Base-by-base conservation (phyloP, 805 yeast species). In the Starmera dryadoides region DNA sequence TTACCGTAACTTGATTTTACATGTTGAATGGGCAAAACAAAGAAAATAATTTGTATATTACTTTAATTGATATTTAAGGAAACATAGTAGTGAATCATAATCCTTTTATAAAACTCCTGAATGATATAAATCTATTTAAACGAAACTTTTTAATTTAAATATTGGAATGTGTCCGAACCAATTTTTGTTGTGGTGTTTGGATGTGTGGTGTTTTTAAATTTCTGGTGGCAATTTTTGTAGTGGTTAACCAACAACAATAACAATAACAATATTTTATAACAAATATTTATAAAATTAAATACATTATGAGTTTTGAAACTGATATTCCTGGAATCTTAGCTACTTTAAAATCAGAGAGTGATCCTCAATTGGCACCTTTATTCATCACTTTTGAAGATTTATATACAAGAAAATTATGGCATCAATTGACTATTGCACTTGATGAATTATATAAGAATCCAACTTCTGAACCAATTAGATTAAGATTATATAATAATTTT, bases 391-490 rank as follows among this genome's bases (percentile, higher is more conserved):
- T 91, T 56, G 97, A 89, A 55, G 96, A 87, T 52, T 68, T 70
- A 41, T 84, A 86, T 63, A 96, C 88, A 55, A 71, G 95, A 50
- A 88, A 87, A 60, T 73, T 91, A 58, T 93, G 97, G 97, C 94
- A 83, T 64, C 98, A 93, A 67, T 73, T 93, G 56, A 86, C 96
- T 2, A 75, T 76, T 44, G 62, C 76, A 6, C 66, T 93, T 41
- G 63, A 64, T 28, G 72, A 71, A 45, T 74, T 89, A 55, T 91
- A 77, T 64, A 66, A 65, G 33, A 67, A 70, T 40, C 70, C 76
- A 8, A 68, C 67, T 21, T 69, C 84, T 12, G 62, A 59, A 29
- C 64, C 73, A 1, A 61, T 86, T 41, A 75, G 91, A 48, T 59
- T 80, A 49, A 76, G 79, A 46, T 62, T 91, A 38, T 91, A 75